These are phyloP conservation scores for Saturnispora quitensis DNA, from an alignment of 805 yeast genomes.

Conservation along the genomic window DNA sequence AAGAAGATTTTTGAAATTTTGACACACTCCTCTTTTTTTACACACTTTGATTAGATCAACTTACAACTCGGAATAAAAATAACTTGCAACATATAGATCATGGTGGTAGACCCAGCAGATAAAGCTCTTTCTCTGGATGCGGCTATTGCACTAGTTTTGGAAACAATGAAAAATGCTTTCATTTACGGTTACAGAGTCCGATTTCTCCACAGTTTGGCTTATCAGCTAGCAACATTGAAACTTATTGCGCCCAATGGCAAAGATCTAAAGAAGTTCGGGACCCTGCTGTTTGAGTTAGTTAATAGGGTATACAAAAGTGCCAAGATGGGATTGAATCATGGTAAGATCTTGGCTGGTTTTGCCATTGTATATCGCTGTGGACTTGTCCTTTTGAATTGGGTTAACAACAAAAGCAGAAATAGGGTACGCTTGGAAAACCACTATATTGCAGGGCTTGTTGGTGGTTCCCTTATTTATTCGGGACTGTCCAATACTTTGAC, in stretches of 20 bases:
- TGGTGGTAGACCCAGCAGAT: background rate
- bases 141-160: background rate
- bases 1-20: background rate
- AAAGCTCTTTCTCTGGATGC: background rate
- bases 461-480: constrained; percentile 26
- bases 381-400: constrained; percentile 9
- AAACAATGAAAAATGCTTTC: constrained; percentile 17
- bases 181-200: constrained; percentile 27
- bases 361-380: constrained; percentile 22
- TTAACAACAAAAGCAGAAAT: background rate
- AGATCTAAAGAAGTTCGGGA: background rate
- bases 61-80: background rate
- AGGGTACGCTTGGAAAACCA: constrained; percentile 3
- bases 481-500: constrained; percentile 14
- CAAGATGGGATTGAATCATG: constrained; percentile 24
- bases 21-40: background rate
- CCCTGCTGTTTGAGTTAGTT: constrained; percentile 10
- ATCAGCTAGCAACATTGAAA: constrained; percentile 19
- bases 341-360: constrained; percentile 24
- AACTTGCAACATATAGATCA: background rate
- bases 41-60: background rate
- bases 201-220: constrained; percentile 23
- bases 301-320: constrained; percentile 17
- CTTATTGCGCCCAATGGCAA: background rate
- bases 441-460: constrained; percentile 24